These are phyloP conservation scores for Ampelomyces quisqualis DNA, from an alignment of 2,329 filamentous ascomycete genomes.

Conservation along the genomic window DNA sequence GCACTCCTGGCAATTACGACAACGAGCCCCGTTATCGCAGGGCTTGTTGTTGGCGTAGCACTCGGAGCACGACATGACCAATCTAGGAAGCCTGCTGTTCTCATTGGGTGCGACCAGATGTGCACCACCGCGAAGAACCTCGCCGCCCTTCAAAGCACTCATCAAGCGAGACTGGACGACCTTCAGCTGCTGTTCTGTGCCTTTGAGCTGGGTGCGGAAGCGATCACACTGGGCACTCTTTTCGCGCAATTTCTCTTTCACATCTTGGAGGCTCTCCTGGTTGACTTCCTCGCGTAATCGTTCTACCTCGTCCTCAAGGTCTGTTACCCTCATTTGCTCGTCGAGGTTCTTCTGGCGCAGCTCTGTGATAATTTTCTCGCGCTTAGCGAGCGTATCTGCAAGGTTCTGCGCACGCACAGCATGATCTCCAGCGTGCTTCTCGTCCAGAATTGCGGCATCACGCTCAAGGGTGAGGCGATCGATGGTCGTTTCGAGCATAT, in stretches of 20 bases:
- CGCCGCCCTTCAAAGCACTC: constrained; percentile 13
- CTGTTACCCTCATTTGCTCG: constrained; percentile 8
- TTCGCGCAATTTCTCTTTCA: constrained; percentile 17
- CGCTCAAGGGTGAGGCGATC: constrained; percentile 2
- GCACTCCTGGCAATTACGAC: constrained; percentile 25
- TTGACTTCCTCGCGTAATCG: constrained; percentile 7
- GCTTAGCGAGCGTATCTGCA: constrained; percentile 8
- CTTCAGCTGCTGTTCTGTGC: constrained; percentile 6
- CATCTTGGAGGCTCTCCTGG: constrained; percentile 4
- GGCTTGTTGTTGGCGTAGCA: constrained; percentile 29
- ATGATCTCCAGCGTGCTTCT: constrained; percentile 4
- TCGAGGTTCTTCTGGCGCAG: constrained; percentile 13
- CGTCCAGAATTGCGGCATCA: constrained; percentile 2
- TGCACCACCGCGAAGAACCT: constrained; percentile 25
- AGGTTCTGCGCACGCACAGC: constrained; percentile 4
- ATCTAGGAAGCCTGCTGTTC: constrained; percentile 19
- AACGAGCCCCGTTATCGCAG: constrained; percentile 27
- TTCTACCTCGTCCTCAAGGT: constrained; percentile 18
- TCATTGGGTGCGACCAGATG: constrained; percentile 25
- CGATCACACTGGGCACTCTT: constrained; percentile 23
- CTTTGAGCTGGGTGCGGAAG: constrained; percentile 18
- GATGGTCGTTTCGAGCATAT: background rate
- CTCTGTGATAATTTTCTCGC: constrained; percentile 12
- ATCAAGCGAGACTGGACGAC: constrained; percentile 8
- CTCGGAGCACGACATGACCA: constrained; percentile 29